phyloP scores from a whole-genome alignment of 805 yeast species.

The Phaffomyces thermotolerans region DNA sequence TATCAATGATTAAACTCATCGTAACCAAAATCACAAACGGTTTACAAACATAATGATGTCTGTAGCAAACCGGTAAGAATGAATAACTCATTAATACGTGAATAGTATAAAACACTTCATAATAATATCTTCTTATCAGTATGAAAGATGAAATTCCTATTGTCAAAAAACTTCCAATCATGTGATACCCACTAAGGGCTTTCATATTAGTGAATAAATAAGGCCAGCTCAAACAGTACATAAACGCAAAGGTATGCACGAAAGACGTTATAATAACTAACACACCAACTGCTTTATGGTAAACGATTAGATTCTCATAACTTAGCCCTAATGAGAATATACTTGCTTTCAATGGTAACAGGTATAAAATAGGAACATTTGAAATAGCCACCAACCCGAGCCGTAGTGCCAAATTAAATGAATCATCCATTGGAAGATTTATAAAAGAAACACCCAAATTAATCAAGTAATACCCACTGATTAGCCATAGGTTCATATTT shows the following conservation, averaged over 20 bases:
- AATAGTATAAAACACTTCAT: constrained; percentile 18
- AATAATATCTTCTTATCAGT: constrained; percentile 11
- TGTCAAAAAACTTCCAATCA: constrained; percentile 7
- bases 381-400: constrained; percentile 21
- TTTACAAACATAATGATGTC: constrained; percentile 21
- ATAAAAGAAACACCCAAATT: constrained; percentile 12
- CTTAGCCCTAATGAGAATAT: constrained; percentile 17
- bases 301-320: constrained; percentile 20
- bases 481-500: constrained; percentile 10
- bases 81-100: constrained; percentile 14
- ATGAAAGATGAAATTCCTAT: constrained; percentile 12
- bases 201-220: constrained; percentile 8
- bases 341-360: constrained; percentile 22
- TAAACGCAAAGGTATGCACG: constrained; percentile 15
- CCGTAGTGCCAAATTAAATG: constrained; percentile 20
- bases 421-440: constrained; percentile 17
- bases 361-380: constrained; percentile 22
- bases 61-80: constrained; percentile 21
- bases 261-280: constrained; percentile 14
- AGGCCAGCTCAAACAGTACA: constrained; percentile 17
- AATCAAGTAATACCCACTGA: constrained; percentile 9
- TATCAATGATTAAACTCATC: constrained; percentile 14
- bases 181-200: constrained; percentile 14
- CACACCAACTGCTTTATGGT: constrained; percentile 20
- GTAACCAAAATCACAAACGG: constrained; percentile 17